These are phyloP conservation scores for Pyrus hybrid DNA, from an alignment of 331 rosid species.

Conservation along the genomic window DNA sequence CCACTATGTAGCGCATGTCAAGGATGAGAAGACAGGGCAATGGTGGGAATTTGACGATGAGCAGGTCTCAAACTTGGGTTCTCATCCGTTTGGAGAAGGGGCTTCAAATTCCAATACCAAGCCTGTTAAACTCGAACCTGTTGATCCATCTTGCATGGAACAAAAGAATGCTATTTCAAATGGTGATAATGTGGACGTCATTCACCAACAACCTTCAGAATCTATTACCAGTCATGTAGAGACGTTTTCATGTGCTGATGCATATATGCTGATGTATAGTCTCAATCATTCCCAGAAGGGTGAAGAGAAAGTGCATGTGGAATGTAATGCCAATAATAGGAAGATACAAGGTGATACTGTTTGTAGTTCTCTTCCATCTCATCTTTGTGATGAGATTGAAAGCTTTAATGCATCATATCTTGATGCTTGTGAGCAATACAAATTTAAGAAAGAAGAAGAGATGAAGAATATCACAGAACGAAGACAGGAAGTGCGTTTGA, in stretches of 20 bases:
- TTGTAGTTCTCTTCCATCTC: constrained; percentile 45
- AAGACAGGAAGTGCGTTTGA: constrained; percentile 73
- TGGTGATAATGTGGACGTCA: constrained; percentile 41
- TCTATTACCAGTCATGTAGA: constrained; percentile 19
- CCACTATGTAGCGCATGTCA: constrained; percentile 86
- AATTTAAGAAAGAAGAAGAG: constrained; percentile 54
- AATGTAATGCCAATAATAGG: constrained; percentile 28
- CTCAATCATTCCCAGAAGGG: constrained; percentile 31
- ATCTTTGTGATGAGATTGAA: constrained; percentile 66
- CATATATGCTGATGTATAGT: constrained; percentile 94
- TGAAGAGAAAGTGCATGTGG: constrained; percentile 13
- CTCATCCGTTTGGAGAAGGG: constrained; percentile 76
- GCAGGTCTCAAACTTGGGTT: constrained; percentile 67
- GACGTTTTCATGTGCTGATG: constrained; percentile 77
- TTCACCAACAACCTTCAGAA: constrained; percentile 33
- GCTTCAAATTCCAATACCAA: constrained; percentile 52
- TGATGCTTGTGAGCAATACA: constrained; percentile 52
- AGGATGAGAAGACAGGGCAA: constrained; percentile 79
- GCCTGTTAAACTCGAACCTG: constrained; percentile 37
- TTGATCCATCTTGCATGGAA: constrained; percentile 30
- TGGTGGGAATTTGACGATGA: constrained; percentile 99
- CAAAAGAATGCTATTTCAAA: constrained; percentile 38
- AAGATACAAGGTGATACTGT: constrained; percentile 26
- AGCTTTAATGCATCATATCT: constrained; percentile 44
- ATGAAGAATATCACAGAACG: constrained; percentile 49